A percentile compares a stretch with the other conserved stretches of the same genome.
Evolutionary conservation across 1,139 yeast genomes (phyloP).

Genomic region (Nakaseomyces bracarensis): DNA sequence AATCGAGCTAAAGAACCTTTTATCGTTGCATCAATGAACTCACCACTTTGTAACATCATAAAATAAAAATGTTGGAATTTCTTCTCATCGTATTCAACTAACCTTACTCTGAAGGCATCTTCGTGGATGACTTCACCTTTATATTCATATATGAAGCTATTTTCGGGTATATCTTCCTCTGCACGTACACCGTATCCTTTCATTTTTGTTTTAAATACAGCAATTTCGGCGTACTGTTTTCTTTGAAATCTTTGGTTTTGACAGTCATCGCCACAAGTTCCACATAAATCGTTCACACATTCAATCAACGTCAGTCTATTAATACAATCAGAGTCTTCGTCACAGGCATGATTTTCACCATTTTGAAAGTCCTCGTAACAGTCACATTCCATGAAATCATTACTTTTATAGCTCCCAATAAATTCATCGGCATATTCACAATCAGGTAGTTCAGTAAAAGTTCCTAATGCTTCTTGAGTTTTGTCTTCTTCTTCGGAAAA

Average conservation of each 20-base stretch:
- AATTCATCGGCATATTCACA: constrained; percentile 54
- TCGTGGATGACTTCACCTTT: constrained; percentile 91
- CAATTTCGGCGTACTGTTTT: constrained; percentile 59
- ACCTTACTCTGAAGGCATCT: constrained; percentile 57
- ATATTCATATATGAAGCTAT: constrained; percentile 78
- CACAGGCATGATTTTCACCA: constrained; percentile 63
- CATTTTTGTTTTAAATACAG: constrained; percentile 68
- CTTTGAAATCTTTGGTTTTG: constrained; percentile 82
- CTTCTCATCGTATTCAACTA: constrained; percentile 60
- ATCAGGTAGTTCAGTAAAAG: constrained; percentile 48
- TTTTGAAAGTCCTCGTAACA: constrained; percentile 40
- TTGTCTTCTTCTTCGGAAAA: constrained; percentile 48
- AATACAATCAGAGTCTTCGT: constrained; percentile 80
- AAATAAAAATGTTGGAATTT: constrained; percentile 86
- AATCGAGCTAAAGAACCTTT: constrained; percentile 85
- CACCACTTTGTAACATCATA: constrained; percentile 92
- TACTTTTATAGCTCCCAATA: constrained; percentile 62
- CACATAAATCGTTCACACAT: constrained; percentile 65
- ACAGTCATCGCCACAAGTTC: constrained; percentile 68
- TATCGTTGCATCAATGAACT: constrained; percentile 87
- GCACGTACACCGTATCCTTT: constrained; percentile 92
- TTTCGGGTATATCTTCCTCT: constrained; percentile 45
- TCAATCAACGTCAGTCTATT: constrained; percentile 88
- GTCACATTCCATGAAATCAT: constrained; percentile 80
- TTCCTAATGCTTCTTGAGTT: constrained; percentile 59